Conservation (phyloP, 2,329 filamentous ascomycete genomes). For the Nigrospora oryzae region DNA sequence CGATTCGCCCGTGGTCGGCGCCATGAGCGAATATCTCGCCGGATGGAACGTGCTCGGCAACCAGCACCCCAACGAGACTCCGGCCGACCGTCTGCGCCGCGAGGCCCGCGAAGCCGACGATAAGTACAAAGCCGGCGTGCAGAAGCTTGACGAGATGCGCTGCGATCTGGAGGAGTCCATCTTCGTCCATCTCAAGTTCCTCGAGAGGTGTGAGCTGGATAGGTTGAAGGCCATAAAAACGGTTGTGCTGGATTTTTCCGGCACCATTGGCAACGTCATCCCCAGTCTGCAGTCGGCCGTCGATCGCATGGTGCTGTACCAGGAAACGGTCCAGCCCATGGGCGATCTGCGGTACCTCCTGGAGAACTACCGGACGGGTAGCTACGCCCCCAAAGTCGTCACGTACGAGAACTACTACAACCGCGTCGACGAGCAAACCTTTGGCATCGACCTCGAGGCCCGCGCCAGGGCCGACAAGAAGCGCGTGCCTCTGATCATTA, state of each 20-base stretch:
- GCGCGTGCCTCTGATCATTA: slow-evolving; percentile 86
- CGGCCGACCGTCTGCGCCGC: slow-evolving; percentile 73
- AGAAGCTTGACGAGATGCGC: slow-evolving; percentile 79
- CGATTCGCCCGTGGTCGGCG: slow-evolving; percentile 76
- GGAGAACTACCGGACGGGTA: slow-evolving; percentile 94
- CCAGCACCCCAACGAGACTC: slow-evolving; percentile 86
- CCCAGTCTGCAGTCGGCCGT: slow-evolving; percentile 91
- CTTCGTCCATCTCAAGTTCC: slow-evolving; percentile 83
- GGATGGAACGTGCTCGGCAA: slow-evolving; percentile 93
- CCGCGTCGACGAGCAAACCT: slow-evolving; percentile 93
- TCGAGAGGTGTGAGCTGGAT: slow-evolving; percentile 95
- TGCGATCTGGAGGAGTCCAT: slow-evolving; percentile 96
- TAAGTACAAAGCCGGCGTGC: slow-evolving; percentile 80
- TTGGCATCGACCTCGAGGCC: slow-evolving; percentile 95
- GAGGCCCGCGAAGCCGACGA: slow-evolving; percentile 89
- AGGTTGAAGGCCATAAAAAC: slow-evolving; percentile 97
- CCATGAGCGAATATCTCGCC: slow-evolving; percentile 80
- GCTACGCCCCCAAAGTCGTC: slow-evolving; percentile 81
- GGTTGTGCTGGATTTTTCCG: slow-evolving; percentile 94
- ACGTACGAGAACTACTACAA: slow-evolving; percentile 99
- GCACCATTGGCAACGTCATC: slow-evolving; percentile 95
- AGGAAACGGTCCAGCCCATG: slow-evolving; percentile 92
- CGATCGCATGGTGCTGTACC: slow-evolving; percentile 98
- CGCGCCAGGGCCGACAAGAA: slow-evolving; percentile 90
- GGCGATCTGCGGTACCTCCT: slow-evolving; percentile 88